Evolutionary conservation across 2,329 filamentous ascomycete genomes (phyloP).

Genomic region (Colletotrichum orbiculare): DNA sequence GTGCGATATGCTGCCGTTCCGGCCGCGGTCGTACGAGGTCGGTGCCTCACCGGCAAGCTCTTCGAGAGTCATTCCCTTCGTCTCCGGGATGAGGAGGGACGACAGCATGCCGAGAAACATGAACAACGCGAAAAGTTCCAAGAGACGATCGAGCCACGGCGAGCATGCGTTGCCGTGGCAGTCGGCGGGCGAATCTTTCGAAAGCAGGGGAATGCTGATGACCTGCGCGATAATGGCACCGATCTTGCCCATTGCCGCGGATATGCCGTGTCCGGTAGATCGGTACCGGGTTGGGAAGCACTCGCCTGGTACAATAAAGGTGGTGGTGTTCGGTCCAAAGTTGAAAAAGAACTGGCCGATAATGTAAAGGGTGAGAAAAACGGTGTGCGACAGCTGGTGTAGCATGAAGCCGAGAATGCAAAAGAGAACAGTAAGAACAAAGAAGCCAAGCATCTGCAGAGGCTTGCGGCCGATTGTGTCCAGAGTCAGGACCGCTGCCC

Average conservation of each 20-base stretch:
- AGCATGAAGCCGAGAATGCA: constrained; percentile 71
- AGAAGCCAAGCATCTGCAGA: constrained; percentile 74
- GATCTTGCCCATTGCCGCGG: constrained; percentile 74
- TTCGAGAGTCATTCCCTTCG: constrained; percentile 79
- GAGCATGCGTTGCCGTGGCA: constrained; percentile 61
- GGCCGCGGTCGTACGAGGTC: constrained; percentile 65
- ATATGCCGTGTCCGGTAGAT: constrained; percentile 72
- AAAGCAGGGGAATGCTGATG: constrained; percentile 72
- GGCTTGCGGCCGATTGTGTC: constrained; percentile 83
- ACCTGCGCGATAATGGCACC: constrained; percentile 75
- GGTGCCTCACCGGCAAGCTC: constrained; percentile 74
- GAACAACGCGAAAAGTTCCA: constrained; percentile 83
- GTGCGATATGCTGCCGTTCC: constrained; percentile 59
- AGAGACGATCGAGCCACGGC: constrained; percentile 76
- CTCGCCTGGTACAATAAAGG: constrained; percentile 73
- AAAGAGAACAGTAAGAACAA: constrained; percentile 70
- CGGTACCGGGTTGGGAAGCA: constrained; percentile 73
- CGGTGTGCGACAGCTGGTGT: constrained; percentile 56
- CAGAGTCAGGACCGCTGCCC: constrained; percentile 78
- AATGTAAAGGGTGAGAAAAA: constrained; percentile 71
- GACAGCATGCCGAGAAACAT: constrained; percentile 79
- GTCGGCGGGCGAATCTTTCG: constrained; percentile 62
- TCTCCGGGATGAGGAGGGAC: constrained; percentile 81
- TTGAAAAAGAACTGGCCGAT: constrained; percentile 76
- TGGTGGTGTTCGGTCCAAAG: constrained; percentile 73